These are phyloP conservation scores for Phylloporus sp. DNA, from an alignment of 1,284 basidiomycete genomes.

Conservation along the genomic window DNA sequence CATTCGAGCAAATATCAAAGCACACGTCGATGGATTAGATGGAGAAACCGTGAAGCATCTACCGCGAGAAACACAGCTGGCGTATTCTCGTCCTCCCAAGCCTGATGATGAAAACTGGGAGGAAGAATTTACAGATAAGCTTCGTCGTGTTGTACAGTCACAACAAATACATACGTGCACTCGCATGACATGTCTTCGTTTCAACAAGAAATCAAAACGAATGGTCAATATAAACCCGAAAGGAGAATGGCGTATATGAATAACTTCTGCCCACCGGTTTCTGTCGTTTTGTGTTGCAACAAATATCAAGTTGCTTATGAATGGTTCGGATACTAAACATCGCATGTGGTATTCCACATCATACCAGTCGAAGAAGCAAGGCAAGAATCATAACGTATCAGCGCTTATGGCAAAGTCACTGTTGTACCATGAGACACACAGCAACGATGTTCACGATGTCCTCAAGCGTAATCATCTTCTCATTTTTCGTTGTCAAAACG, in stretches of 20 bases:
- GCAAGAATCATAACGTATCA: not conserved
- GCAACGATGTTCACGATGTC: not conserved
- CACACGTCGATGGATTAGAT: constrained; percentile 12
- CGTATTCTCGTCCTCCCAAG: constrained; percentile 12
- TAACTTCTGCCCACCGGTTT: constrained; percentile 28
- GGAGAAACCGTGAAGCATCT: not conserved
- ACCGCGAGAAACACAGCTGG: constrained; percentile 6
- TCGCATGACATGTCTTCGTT: constrained; percentile 1
- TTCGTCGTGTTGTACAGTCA: not conserved
- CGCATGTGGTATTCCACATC: constrained; percentile 33
- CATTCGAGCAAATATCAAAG: constrained; percentile 8
- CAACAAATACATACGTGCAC: constrained; percentile 19
- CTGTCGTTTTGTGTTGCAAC: constrained; percentile 27
- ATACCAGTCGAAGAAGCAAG: constrained; percentile 1
- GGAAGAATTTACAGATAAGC: not conserved
- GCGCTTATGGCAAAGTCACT: not conserved
- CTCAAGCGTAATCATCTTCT: not conserved
- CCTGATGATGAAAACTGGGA: constrained; percentile 1
- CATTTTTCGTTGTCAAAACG: not conserved
- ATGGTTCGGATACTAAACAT: constrained; percentile 34
- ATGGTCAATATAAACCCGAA: too few relatives aligned
- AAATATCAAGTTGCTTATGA: constrained; percentile 43
- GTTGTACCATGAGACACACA: not conserved
- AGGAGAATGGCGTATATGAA: too few relatives aligned
- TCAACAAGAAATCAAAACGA: too few relatives aligned